These are phyloP conservation scores for Aspergillus kassunensis DNA, from an alignment of 495 filamentous ascomycete genomes.

Conservation along the genomic window DNA sequence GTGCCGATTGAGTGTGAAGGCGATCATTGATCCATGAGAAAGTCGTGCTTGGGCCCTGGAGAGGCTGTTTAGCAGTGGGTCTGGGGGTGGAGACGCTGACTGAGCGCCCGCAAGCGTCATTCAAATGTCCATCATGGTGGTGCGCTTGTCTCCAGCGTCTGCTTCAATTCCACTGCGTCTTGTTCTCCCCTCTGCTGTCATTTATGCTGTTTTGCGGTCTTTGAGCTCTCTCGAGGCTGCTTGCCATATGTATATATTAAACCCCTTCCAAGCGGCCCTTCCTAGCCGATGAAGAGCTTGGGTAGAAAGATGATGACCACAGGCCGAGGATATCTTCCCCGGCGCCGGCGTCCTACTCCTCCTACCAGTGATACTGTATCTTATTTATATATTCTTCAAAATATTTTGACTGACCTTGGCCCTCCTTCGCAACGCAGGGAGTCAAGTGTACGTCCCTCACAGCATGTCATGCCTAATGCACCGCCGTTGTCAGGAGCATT, in stretches of 20 bases:
- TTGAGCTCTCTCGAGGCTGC: constrained; percentile 19
- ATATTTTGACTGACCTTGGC: constrained; percentile 46
- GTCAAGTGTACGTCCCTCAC: constrained; percentile 20
- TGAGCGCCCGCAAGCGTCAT: not conserved
- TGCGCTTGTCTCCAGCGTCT: too few species aligned
- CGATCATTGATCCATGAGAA: too few species aligned
- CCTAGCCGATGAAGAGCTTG: constrained; percentile 61
- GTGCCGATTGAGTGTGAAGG: too few species aligned
- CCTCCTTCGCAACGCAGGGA: constrained; percentile 30
- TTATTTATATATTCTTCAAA: constrained; percentile 52
- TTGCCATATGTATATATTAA: constrained; percentile 28
- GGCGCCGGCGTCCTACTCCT: constrained; percentile 44
- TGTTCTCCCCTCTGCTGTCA: constrained; percentile 2
- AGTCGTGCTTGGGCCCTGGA: not conserved
- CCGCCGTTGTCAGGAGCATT: constrained; percentile 4
- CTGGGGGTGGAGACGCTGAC: not conserved
- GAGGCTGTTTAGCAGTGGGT: not conserved
- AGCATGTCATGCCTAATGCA: constrained; percentile 12
- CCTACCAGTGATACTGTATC: constrained; percentile 35
- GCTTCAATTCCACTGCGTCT: not conserved
- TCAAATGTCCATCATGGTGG: too few species aligned
- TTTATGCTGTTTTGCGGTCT: constrained; percentile 9
- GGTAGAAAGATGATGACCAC: constrained; percentile 66
- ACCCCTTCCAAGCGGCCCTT: constrained; percentile 44
- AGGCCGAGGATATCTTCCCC: constrained; percentile 33